Evolutionary conservation across 805 yeast species (phyloP).

Genomic region (Monosporozyma siamensis): DNA sequence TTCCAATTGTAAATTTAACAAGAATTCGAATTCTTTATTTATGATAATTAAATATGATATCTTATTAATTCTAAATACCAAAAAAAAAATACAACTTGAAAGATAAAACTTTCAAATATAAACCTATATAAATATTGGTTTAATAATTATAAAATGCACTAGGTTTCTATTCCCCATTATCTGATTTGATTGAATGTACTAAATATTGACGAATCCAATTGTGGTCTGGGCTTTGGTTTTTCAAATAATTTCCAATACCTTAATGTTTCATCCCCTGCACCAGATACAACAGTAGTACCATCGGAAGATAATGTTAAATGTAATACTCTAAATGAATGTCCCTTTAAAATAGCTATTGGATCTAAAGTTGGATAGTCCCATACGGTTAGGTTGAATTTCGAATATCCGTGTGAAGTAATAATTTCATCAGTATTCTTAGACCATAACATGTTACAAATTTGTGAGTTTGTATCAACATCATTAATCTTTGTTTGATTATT

Average conservation of each 20-base stretch:
- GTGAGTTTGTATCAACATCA: conserved; percentile 92
- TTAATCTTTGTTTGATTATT: conserved; percentile 61
- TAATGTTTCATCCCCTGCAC: conserved; percentile 96
- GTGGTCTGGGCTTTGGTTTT: conserved; percentile 49
- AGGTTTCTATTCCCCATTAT: no score
- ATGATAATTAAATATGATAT: no score
- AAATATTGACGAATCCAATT: conserved; percentile 53
- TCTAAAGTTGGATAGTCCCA: conserved; percentile 93
- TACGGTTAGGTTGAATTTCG: conserved; percentile 78
- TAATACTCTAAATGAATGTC: conserved; percentile 87
- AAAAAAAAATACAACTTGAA: background rate
- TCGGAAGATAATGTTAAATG: conserved; percentile 89
- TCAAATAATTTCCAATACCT: conserved; percentile 95
- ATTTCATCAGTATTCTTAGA: conserved; percentile 84
- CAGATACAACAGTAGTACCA: conserved; percentile 93
- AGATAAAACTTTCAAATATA: no score
- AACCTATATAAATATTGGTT: no score
- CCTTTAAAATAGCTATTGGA: conserved; percentile 87
- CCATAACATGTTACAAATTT: conserved; percentile 92
- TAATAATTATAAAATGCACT: no score
- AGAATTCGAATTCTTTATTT: background rate
- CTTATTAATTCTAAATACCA: no score
- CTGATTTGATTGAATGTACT: conserved; percentile 71
- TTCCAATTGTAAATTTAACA: background rate
- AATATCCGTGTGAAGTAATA: conserved; percentile 91